phyloP scores from a whole-genome alignment of 352 stramenopile genomes.

The Globisporangium okanoganense region DNA sequence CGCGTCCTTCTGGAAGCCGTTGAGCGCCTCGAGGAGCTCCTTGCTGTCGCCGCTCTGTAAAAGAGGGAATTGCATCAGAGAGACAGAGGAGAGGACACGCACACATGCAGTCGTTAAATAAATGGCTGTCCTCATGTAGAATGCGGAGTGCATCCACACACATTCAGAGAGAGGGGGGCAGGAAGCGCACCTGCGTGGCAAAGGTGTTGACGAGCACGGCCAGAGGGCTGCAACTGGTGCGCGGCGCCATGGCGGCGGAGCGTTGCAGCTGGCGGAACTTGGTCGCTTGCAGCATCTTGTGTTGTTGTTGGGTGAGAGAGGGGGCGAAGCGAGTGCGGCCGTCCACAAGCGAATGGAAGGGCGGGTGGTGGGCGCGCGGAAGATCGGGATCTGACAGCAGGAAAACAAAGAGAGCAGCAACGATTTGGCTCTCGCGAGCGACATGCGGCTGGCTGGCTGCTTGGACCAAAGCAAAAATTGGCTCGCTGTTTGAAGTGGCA shows the following conservation, averaged over 20 bases:
- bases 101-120: conserved; percentile 1
- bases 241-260: conserved; percentile 24
- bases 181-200: conserved; percentile 27
- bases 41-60: conserved; percentile 27
- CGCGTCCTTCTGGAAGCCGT: conserved; percentile 67
- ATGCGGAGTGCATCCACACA: too few relatives aligned
- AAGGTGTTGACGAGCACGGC: conserved; percentile 40
- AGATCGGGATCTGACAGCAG: conserved; percentile 12
- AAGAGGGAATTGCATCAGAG: neutral
- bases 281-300: conserved; percentile 55
- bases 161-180: neutral
- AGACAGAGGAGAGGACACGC: neutral
- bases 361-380: conserved; percentile 5
- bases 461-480: neutral
- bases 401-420: neutral
- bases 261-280: conserved; percentile 53
- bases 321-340: neutral
- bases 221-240: conserved; percentile 24
- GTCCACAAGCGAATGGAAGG: neutral
- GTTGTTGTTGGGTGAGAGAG: neutral
- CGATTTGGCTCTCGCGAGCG: neutral
- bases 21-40: conserved; percentile 50
- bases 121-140: too few relatives aligned
- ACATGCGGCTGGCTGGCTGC: neutral
- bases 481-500: neutral